Evolutionary conservation across 345 rosid genomes (phyloP).

Genomic region (Hibiscus trionum): DNA sequence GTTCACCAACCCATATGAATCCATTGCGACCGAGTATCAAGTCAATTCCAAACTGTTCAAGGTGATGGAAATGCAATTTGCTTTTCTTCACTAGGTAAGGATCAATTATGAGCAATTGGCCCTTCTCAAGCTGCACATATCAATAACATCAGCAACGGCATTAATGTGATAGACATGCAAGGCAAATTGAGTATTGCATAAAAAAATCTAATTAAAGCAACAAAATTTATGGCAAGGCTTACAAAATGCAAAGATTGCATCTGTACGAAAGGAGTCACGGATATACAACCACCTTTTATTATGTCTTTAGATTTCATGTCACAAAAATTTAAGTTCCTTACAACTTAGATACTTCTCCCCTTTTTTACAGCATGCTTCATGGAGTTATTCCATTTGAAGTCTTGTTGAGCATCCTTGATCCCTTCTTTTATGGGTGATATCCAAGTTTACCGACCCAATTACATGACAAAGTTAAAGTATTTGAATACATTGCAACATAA

Average conservation of each 20-base stretch:
- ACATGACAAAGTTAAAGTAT: background rate
- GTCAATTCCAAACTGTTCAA: conserved; percentile 62
- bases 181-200: background rate
- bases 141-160: background rate
- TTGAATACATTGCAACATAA: background rate
- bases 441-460: background rate
- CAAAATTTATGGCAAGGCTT: background rate
- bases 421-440: too few species aligned
- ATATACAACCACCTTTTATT: background rate
- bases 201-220: background rate
- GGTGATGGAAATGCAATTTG: conserved; percentile 75
- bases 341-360: background rate
- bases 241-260: background rate
- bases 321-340: background rate
- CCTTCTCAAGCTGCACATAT: conserved; percentile 65
- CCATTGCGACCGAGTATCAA: conserved; percentile 87
- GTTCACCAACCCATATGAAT: conserved; percentile 91
- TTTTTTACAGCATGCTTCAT: background rate
- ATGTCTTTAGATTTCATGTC: background rate
- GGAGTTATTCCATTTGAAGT: background rate
- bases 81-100: conserved; percentile 79
- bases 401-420: too few species aligned
- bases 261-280: background rate
- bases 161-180: background rate
- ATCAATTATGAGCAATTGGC: conserved; percentile 64